Conservation (phyloP, 495 filamentous ascomycete genomes). For the Talaromyces adpressus region DNA sequence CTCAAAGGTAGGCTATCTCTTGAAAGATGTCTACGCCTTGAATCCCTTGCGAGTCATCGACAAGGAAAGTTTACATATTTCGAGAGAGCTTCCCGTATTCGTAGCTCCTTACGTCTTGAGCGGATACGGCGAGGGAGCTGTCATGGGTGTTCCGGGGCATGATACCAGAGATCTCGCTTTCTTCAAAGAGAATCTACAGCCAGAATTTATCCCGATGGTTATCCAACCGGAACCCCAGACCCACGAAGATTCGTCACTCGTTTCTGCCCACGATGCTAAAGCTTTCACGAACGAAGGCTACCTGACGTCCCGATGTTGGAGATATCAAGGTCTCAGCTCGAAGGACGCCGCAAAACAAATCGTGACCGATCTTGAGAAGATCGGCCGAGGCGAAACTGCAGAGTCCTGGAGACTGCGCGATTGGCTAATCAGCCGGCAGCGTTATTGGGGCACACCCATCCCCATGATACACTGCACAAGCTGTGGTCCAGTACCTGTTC, state of each 20-base stretch:
- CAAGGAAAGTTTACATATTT: conserved; percentile 39
- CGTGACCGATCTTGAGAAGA: conserved; percentile 43
- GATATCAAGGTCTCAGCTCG: conserved; percentile 49
- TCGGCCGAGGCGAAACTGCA: conserved; percentile 46
- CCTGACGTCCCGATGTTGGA: conserved; percentile 35
- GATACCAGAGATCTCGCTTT: conserved; percentile 72
- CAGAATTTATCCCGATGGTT: conserved; percentile 42
- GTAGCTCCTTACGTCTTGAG: conserved; percentile 80
- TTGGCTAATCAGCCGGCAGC: conserved; percentile 82
- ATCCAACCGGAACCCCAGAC: conserved; percentile 26
- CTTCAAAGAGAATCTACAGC: conserved; percentile 62
- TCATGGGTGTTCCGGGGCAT: conserved; percentile 89
- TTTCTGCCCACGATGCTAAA: conserved; percentile 28
- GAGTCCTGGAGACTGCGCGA: conserved; percentile 75
- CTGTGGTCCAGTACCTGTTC: conserved; percentile 76
- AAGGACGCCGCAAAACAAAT: conserved; percentile 55
- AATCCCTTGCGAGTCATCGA: conserved; percentile 59
- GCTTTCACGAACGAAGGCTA: conserved; percentile 41
- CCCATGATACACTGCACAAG: conserved; percentile 76
- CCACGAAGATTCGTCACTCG: conserved; percentile 29
- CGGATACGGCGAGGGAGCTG: conserved; percentile 80
- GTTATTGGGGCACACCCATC: conserved; percentile 89
- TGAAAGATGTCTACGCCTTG: conserved; percentile 51
- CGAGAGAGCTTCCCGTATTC: conserved; percentile 61
- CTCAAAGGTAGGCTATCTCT: conserved; percentile 66